Conservation (phyloP, 805 yeast genomes). For the Wickerhamiella nectarea region DNA sequence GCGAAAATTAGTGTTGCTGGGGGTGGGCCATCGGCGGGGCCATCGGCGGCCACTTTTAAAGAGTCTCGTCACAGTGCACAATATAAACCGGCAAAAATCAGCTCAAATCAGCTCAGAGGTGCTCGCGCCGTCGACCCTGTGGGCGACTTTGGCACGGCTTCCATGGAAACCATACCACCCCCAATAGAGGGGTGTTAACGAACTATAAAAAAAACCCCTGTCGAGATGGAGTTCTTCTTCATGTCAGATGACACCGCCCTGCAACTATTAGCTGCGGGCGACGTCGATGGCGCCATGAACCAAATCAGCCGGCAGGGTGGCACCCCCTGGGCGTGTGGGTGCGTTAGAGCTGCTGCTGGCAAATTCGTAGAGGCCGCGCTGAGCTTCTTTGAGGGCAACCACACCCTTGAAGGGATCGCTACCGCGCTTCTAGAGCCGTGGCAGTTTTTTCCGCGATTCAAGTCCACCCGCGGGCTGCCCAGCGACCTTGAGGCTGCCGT, state of each 20-base stretch:
- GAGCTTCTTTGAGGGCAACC: neutral
- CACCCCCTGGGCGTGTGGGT: neutral
- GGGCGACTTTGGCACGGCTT: too few relatives aligned
- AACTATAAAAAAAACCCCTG: slow-evolving; percentile 1
- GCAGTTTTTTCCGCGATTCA: slow-evolving; percentile 1
- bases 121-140: too few relatives aligned
- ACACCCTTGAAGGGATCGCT: neutral
- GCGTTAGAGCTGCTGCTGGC: slow-evolving; percentile 6
- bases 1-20: too few relatives aligned
- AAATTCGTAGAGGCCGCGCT: slow-evolving; percentile 10
- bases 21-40: too few relatives aligned
- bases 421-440: slow-evolving; percentile 8
- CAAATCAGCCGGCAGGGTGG: slow-evolving; percentile 2
- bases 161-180: too few relatives aligned
- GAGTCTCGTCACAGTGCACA: too few relatives aligned
- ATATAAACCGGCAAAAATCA: too few relatives aligned
- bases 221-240: neutral
- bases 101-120: too few relatives aligned
- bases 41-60: too few relatives aligned
- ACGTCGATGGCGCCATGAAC: slow-evolving; percentile 9
- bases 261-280: slow-evolving; percentile 1
- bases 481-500: neutral
- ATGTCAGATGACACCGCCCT: slow-evolving; percentile 7
- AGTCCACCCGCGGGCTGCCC: neutral
- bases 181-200: slow-evolving; percentile 1